A percentile compares a stretch with the other conserved stretches of the same genome.
Evolutionary conservation across 352 stramenopile species (phyloP).

Genomic region (Phytophthora agathidicida): DNA sequence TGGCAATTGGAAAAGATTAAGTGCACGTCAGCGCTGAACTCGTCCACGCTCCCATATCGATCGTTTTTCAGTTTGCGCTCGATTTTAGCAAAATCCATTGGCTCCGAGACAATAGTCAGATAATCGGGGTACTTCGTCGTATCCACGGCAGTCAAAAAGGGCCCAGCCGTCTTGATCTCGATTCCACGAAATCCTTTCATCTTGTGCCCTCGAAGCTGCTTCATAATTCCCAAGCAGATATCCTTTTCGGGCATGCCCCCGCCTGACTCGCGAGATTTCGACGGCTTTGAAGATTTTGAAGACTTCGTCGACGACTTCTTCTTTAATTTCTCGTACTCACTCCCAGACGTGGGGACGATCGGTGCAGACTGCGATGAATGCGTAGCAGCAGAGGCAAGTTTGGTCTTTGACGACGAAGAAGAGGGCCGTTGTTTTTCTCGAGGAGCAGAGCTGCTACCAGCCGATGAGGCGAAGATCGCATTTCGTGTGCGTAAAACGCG

Average conservation of each 20-base stretch:
- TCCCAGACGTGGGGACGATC: conserved; percentile 4
- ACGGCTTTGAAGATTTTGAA: conserved; percentile 32
- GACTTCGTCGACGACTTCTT: conserved; percentile 43
- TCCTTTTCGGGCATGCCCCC: conserved; percentile 66
- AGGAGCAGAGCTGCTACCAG: conserved; percentile 28
- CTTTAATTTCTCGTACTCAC: conserved; percentile 35
- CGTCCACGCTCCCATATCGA: conserved; percentile 74
- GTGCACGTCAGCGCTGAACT: conserved; percentile 87
- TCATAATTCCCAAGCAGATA: conserved; percentile 70
- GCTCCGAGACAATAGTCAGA: conserved; percentile 75
- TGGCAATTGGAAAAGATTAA: conserved; percentile 90
- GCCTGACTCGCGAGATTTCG: conserved; percentile 46
- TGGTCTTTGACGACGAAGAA: conserved; percentile 34
- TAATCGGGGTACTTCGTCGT: conserved; percentile 90
- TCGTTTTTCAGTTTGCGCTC: conserved; percentile 88
- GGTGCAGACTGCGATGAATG: conserved; percentile 8
- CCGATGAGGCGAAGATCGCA: conserved; percentile 40
- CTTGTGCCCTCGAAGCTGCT: conserved; percentile 77
- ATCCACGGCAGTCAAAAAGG: conserved; percentile 85
- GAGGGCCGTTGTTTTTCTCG: conserved; percentile 54
- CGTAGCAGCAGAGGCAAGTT: conserved; percentile 14
- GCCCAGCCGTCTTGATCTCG: conserved; percentile 81
- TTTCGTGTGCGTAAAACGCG: conserved; percentile 57
- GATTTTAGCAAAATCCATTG: conserved; percentile 90
- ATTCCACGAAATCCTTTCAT: conserved; percentile 86